Base-by-base conservation (phyloP, 805 yeast genomes). In the Metschnikowia orientalis region DNA sequence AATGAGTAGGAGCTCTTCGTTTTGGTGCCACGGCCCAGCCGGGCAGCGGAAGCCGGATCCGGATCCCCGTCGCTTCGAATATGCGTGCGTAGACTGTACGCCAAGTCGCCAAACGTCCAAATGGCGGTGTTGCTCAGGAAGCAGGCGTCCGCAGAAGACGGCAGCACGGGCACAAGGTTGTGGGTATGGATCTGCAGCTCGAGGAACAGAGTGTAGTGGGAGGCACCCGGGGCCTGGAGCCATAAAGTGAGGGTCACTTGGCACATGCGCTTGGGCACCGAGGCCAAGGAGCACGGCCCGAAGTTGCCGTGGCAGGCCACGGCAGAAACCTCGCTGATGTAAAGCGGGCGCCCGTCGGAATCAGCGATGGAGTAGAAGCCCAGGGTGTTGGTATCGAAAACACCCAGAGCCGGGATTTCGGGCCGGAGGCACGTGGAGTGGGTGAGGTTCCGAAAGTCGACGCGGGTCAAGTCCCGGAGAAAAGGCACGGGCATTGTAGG, bases 321-420 rank as follows among this genome's bases (percentile, higher is more conserved):
- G 4, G 24, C 19, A 1, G 49, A 37, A 5, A 57, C 45, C 37
- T 63, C 69, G 37, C 67, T 61, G 18, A 63, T 48, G 36, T 60
- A 61, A 3, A 61, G 30, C 29, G 59, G 42, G 19, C 35, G 38
- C 8, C 29, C 45, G 5, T 28, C 31, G 7, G 27, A 31, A 11
- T 44, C 30, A 33, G 57, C 59, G 8, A 61, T 17, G n/a, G 54
- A 46, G 35, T 54, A 42, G 37, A 59, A 61, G 2, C 40, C 38
- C 26, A 20, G 27, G 8, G 15, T 17, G 15, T 24, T 23, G 14
- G 33, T 22, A 11, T 22, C 15, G 14, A 22, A 16, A 14, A 29
- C 12, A 4, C 32, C 32, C 17, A 6, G 26, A 8, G 26, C 18
- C 14, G 12, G 26, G 2, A 17, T 10, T 11, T 22, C 18, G 13